A percentile compares a stretch with the other conserved stretches of the same genome.
Evolutionary conservation across 192 early-diverging fungal genomes (phyloP).

Genomic region (Geosiphon pyriformis): DNA sequence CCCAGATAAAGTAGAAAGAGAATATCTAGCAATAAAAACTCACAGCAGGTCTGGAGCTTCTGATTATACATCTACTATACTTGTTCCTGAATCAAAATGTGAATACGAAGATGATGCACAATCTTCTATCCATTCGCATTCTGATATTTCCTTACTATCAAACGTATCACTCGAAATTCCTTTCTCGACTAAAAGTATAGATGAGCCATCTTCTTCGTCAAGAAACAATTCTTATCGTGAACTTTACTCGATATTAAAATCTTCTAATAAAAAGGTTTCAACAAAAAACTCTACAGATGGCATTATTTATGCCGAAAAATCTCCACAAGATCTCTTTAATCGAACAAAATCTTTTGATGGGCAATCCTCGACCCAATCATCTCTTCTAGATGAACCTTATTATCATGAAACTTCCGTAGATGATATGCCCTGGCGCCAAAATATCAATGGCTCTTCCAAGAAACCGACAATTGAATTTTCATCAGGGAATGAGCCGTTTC

Average conservation of each 20-base stretch:
- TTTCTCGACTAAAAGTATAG: not conserved
- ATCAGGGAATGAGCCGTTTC: not conserved
- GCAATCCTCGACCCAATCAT: not conserved
- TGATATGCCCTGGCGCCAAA: not conserved
- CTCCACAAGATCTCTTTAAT: not conserved
- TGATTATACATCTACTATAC: not conserved
- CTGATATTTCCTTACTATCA: too few relatives aligned
- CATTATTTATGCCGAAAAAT: not conserved
- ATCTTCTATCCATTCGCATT: not conserved
- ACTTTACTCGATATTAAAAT: not conserved
- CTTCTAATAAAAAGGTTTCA: not conserved
- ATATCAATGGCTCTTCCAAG: too few relatives aligned
- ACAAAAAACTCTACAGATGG: not conserved
- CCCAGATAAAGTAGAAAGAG: not conserved
- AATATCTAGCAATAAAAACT: not conserved
- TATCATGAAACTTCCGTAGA: not conserved
- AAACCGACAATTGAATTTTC: not conserved
- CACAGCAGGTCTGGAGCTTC: not conserved
- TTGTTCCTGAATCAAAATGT: not conserved
- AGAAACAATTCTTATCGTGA: not conserved
- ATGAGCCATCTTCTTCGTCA: not conserved
- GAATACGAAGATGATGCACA: not conserved
- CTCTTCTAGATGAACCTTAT: not conserved
- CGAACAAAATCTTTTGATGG: not conserved
- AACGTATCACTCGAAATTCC: not conserved